These are phyloP conservation scores for Lavandula angustifolia DNA, from an alignment of 257 asterid genomes.

Conservation along the genomic window DNA sequence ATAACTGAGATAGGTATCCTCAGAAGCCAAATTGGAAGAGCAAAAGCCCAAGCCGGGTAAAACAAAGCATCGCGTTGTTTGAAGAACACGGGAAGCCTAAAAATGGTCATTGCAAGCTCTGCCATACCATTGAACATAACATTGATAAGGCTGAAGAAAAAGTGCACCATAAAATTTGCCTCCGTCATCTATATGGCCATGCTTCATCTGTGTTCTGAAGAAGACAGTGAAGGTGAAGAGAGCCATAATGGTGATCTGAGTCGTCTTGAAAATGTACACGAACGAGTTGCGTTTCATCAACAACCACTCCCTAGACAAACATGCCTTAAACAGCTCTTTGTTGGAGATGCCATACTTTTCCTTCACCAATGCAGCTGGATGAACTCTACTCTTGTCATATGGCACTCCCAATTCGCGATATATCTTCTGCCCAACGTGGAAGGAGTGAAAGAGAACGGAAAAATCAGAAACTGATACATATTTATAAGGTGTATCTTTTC, in stretches of 20 bases:
- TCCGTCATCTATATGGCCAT: conserved; percentile 60
- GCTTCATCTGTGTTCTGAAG: conserved; percentile 64
- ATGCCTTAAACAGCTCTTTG: conserved; percentile 61
- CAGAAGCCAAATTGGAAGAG: conserved; percentile 74
- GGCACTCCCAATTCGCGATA: conserved; percentile 47
- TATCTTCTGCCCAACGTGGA: conserved; percentile 50
- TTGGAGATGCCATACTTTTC: conserved; percentile 64
- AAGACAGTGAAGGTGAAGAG: conserved; percentile 67
- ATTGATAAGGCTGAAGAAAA: conserved; percentile 64
- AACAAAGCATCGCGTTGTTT: conserved; percentile 65
- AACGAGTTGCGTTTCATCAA: conserved; percentile 64
- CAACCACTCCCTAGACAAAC: conserved; percentile 66
- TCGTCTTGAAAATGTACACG: conserved; percentile 65
- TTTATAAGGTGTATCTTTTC: conserved; percentile 42
- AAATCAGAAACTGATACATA: conserved; percentile 53
- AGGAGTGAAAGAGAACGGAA: conserved; percentile 47
- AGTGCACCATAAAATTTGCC: conserved; percentile 64
- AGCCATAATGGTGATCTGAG: conserved; percentile 70
- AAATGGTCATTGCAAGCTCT: conserved; percentile 68
- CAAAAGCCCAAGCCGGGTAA: conserved; percentile 77
- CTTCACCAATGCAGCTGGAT: conserved; percentile 68
- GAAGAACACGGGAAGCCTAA: conserved; percentile 68
- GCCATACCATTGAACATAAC: conserved; percentile 79
- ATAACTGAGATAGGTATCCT: conserved; percentile 59
- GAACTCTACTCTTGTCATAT: conserved; percentile 53